Base-by-base conservation (phyloP, 495 filamentous ascomycete species). In the Penicillium cosmopolitanum region DNA sequence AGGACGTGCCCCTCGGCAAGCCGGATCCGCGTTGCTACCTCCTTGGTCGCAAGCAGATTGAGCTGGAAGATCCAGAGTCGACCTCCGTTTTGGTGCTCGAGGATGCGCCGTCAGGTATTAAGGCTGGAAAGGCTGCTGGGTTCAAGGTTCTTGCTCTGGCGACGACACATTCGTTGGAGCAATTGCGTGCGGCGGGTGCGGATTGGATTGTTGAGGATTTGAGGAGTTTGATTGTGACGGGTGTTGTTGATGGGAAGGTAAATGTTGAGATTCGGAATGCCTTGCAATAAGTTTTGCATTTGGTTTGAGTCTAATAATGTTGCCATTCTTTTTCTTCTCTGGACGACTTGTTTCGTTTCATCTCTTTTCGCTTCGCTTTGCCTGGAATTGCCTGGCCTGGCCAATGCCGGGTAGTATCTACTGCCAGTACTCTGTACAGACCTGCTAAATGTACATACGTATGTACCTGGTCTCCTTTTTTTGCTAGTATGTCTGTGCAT, bases 81-180 rank as follows among this genome's bases (percentile, higher is more conserved):
- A 31, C 28, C 28, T 31, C 28, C 13, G 77, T 95, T 18, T 76
- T 97, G 16, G 94, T 98, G 35, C 73, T 98, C 7, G 95, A 98
- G 72, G 95, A 98, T 74, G 89, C 90, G 50, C 94, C 95, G 0
- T 92, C 93, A n/a, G 95, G 95, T 3, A 93, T 97, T 60, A 77
- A 74, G 51, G 87, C 93, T 18, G 94, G 95, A 21, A 96, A 95
- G 74, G 90, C 86, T 1, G 94, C 95, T 3, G 92, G 91, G 2
- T 98, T 91, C 76, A 86, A 85, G 68, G 95, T 98, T 5, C 74
- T 96, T 44, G 93, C 87, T n/a, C 72, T 98, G 34, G 86, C 88
- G 48, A 97, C 94, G 43, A 93, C 90, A 48, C 94, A 98, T 73
- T 83, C 84, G 19, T 76, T 86, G 42, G 85, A 85, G 64, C 82